Percentiles rank a stretch among this genome's conserved stretches.
These are phyloP conservation scores for Acrocalymma vagum DNA, from an alignment of 2,329 filamentous ascomycete genomes.

Conservation along the genomic window DNA sequence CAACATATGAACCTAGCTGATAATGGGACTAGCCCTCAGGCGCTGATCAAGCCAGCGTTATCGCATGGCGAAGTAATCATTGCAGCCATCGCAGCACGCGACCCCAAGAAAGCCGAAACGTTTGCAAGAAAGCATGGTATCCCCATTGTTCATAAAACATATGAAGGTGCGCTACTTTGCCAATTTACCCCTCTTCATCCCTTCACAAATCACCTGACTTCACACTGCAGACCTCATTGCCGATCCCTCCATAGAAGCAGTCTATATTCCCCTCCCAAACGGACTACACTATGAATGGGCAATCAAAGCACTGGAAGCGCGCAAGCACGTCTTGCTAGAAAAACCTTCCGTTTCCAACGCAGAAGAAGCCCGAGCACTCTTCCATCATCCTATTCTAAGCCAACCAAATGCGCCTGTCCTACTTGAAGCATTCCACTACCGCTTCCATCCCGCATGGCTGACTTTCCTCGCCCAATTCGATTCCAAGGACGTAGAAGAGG, in stretches of 20 bases:
- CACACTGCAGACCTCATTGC: conserved; percentile 42
- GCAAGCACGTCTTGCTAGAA: conserved; percentile 57
- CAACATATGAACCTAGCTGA: neutral
- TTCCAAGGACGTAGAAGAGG: conserved; percentile 39
- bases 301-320: conserved; percentile 49
- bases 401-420: conserved; percentile 50
- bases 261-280: conserved; percentile 58
- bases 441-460: conserved; percentile 54
- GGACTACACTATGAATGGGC: conserved; percentile 54
- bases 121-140: conserved; percentile 63
- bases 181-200: neutral
- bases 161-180: conserved; percentile 52
- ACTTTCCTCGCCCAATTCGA: conserved; percentile 46
- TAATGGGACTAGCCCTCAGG: conserved; percentile 42
- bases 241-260: conserved; percentile 49
- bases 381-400: conserved; percentile 38
- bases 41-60: conserved; percentile 59
- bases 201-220: conserved; percentile 1
- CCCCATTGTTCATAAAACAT: conserved; percentile 58
- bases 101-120: conserved; percentile 55
- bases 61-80: conserved; percentile 64
- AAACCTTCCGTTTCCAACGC: conserved; percentile 56
- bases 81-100: conserved; percentile 62
- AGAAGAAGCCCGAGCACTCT: conserved; percentile 53
- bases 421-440: conserved; percentile 56